phyloP scores from a whole-genome alignment of 2,329 filamentous ascomycete genomes.

The Dactylellina parvicollis region DNA sequence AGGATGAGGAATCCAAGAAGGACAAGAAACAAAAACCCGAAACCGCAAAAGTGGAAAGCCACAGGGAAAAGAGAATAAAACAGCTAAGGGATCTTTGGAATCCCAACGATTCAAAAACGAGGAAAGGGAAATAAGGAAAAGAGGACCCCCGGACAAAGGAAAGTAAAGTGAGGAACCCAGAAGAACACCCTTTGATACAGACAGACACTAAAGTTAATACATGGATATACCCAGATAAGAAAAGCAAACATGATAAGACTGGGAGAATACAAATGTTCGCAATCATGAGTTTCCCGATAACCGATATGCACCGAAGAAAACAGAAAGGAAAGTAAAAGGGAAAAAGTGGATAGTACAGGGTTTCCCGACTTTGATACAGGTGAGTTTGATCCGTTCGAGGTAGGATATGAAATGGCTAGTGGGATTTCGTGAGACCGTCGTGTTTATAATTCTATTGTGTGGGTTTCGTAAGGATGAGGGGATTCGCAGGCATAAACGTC shows the following conservation, averaged over 20 bases:
- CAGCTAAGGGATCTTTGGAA: constrained; percentile 26
- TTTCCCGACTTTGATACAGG: constrained; percentile 39
- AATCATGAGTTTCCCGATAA: constrained; percentile 56
- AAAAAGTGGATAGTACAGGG: constrained; percentile 52
- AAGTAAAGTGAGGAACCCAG: constrained; percentile 35
- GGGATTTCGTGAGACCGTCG: constrained; percentile 38
- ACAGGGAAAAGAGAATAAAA: constrained; percentile 39
- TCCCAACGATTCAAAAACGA: constrained; percentile 38
- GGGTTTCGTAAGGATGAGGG: constrained; percentile 16
- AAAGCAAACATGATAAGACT: constrained; percentile 9
- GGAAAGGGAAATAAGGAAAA: constrained; percentile 28
- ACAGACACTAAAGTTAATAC: constrained; percentile 44
- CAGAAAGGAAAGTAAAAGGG: constrained; percentile 50
- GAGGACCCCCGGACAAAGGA: constrained; percentile 48
- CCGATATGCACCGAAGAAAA: constrained; percentile 56
- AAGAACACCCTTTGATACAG: constrained; percentile 50
- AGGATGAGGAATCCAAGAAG: constrained; percentile 12
- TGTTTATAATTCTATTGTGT: constrained; percentile 39
- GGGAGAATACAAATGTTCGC: constrained; percentile 41
- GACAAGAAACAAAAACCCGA: constrained; percentile 35
- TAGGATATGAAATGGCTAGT: neutral
- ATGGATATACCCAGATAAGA: constrained; percentile 42
- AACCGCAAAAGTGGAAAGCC: constrained; percentile 25
- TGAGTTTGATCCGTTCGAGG: no score
- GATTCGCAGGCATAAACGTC: constrained; percentile 32